A percentile compares a stretch with the other conserved stretches of the same genome.
phyloP scores from a whole-genome alignment of 768 basidiomycete species.

The Naganishia vaughanmartiniae region DNA sequence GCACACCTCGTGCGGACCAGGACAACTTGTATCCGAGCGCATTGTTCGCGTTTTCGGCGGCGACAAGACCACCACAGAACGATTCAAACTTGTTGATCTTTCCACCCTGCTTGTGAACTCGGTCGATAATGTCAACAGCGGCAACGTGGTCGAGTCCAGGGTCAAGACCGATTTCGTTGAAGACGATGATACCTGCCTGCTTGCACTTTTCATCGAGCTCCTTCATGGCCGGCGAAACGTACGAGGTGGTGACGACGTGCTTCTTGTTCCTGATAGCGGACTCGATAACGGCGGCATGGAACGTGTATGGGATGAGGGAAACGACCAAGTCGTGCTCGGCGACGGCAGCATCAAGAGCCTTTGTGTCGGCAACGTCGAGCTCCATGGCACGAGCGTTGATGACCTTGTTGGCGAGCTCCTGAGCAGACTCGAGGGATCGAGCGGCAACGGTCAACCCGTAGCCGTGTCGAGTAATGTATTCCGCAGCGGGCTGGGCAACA shows the following conservation, averaged over 20 bases:
- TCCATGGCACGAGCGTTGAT: slow-evolving; percentile 68
- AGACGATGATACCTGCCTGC: slow-evolving; percentile 83
- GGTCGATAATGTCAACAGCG: slow-evolving; percentile 87
- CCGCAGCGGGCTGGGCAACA: slow-evolving; percentile 93
- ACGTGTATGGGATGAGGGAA: slow-evolving; percentile 91
- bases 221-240: slow-evolving; percentile 86
- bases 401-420: slow-evolving; percentile 64
- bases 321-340: slow-evolving; percentile 89
- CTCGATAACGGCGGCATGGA: slow-evolving; percentile 84
- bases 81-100: slow-evolving; percentile 74
- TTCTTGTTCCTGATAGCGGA: slow-evolving; percentile 85
- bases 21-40: slow-evolving; percentile 99
- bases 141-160: slow-evolving; percentile 85
- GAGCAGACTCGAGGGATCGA: slow-evolving; percentile 64
- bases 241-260: slow-evolving; percentile 92
- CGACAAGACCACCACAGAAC: slow-evolving; percentile 94
- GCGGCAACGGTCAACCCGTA: slow-evolving; percentile 83
- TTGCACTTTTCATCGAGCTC: slow-evolving; percentile 76
- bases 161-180: slow-evolving; percentile 98
- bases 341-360: slow-evolving; percentile 73
- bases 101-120: slow-evolving; percentile 90
- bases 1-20: slow-evolving; percentile 93
- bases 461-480: slow-evolving; percentile 81
- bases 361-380: slow-evolving; percentile 70
- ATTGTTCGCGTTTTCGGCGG: slow-evolving; percentile 84